Base-by-base conservation (phyloP, 2,329 filamentous ascomycete species). In the Ascochyta koolunga region DNA sequence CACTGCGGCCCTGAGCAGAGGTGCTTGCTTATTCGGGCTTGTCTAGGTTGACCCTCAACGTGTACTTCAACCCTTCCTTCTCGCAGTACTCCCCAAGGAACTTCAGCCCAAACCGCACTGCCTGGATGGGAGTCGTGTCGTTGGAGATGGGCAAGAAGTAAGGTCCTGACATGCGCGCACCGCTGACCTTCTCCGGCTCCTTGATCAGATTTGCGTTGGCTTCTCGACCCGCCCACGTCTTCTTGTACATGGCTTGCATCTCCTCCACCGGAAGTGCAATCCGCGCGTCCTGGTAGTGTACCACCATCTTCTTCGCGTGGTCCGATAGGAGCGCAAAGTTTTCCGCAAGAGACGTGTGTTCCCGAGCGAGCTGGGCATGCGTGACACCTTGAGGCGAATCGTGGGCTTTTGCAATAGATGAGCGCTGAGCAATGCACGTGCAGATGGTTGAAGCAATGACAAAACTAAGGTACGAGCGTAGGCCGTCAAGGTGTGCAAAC, bases 11-110 rank as follows among this genome's bases (percentile, higher is more conserved):
- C 38, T 19, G 22, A 24, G 5, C 22, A 24, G 8, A 24, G 8
- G 3, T 7, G 22, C n/a, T n/a, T 4, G 6, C 13, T 62, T 54
- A 69, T 44, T 66, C 67, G 0, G 62, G 60, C 50, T 63, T 60
- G 18, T 71, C 69, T 6, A 72, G 60, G 16, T 65, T 68, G 39
- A 73, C 59, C 7, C 64, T 57, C 13, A 72, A 25, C 3, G 21
- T 50, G 45, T 73, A 69, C 8, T 66, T 55, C 6, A 73, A 21
- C 22, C 57, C 49, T 46, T 73, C 69, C 27, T 64, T 72, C 42
- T 70, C 69, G 49, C 76, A 72, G 70, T 78, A 80, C 62, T 81
- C 79, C 19, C 59, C 56, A 16, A 80, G 57, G 43, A 80, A 74
- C 41, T 67, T 65, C 18, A 77, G 58, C 0, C 76, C 79, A 32